Percentiles rank a stretch among this genome's conserved stretches.
Evolutionary conservation across 768 basidiomycete species (phyloP).

Genomic region (Podaxis mareebaensis): DNA sequence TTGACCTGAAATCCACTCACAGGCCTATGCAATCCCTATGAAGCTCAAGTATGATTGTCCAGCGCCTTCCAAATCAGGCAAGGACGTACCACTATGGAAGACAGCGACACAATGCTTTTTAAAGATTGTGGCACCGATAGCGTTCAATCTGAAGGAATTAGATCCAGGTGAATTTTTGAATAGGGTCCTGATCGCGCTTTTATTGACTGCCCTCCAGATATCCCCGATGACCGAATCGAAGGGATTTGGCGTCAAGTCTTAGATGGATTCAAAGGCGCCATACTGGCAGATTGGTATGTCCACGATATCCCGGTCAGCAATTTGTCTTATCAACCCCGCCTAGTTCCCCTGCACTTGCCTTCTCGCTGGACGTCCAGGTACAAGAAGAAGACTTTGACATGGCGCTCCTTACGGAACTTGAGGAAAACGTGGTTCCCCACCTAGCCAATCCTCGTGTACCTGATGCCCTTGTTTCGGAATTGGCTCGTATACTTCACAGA

Average conservation of each 20-base stretch:
- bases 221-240: slow-evolving; percentile 67
- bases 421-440: slow-evolving; percentile 78
- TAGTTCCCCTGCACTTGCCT: slow-evolving; percentile 60
- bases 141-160: slow-evolving; percentile 49
- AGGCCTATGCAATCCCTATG: slow-evolving; percentile 90
- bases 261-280: slow-evolving; percentile 78
- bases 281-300: slow-evolving; percentile 81
- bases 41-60: slow-evolving; percentile 97
- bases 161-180: slow-evolving; percentile 42
- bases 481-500: slow-evolving; percentile 71
- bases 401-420: slow-evolving; percentile 73
- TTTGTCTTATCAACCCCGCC: background rate
- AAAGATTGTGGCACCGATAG: slow-evolving; percentile 68
- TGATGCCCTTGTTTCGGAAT: slow-evolving; percentile 64
- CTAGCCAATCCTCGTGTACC: slow-evolving; percentile 70
- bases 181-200: background rate
- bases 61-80: slow-evolving; percentile 81
- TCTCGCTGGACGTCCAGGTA: slow-evolving; percentile 66
- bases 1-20: background rate
- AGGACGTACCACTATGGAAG: slow-evolving; percentile 91
- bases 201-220: slow-evolving; percentile 33
- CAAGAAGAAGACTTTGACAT: slow-evolving; percentile 85
- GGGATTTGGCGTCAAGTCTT: slow-evolving; percentile 85
- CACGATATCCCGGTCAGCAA: background rate
- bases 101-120: slow-evolving; percentile 86